These are phyloP conservation scores for Torulaspora quercuum DNA, from an alignment of 805 yeast genomes.

Conservation along the genomic window DNA sequence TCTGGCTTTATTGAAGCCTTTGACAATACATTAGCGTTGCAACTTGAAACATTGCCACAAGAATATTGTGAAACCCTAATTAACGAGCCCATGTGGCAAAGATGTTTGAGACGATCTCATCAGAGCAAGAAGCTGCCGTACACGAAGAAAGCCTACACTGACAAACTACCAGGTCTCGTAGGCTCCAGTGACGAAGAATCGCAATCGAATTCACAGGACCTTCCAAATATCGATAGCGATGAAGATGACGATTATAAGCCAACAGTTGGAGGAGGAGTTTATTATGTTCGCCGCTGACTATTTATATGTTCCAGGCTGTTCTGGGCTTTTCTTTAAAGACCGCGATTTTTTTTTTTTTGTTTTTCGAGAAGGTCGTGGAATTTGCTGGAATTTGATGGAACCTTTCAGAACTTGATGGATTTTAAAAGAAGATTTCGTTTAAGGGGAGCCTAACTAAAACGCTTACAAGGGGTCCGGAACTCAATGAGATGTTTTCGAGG, in stretches of 20 bases:
- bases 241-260: slow-evolving; percentile 23
- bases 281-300: slow-evolving; percentile 11
- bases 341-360: not conserved
- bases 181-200: slow-evolving; percentile 3
- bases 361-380: slow-evolving; percentile 2
- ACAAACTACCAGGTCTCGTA: slow-evolving; percentile 5
- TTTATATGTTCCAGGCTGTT: not conserved
- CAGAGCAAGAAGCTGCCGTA: slow-evolving; percentile 10
- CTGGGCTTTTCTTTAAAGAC: slow-evolving; percentile 7
- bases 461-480: too few relatives aligned
- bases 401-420: slow-evolving; percentile 3
- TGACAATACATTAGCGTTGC: slow-evolving; percentile 22
- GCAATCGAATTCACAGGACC: slow-evolving; percentile 1
- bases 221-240: slow-evolving; percentile 7
- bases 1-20: slow-evolving; percentile 8
- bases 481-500: slow-evolving; percentile 6
- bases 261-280: slow-evolving; percentile 21
- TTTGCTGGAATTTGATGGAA: slow-evolving; percentile 10
- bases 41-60: slow-evolving; percentile 24
- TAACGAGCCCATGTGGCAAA: slow-evolving; percentile 24
- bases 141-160: slow-evolving; percentile 7
- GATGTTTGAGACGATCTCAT: slow-evolving; percentile 16
- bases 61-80: slow-evolving; percentile 26
- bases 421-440: slow-evolving; percentile 5
- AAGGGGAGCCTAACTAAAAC: too few relatives aligned